These are phyloP conservation scores for Claviceps humidiphila DNA, from an alignment of 2,329 filamentous ascomycete species.

Conservation along the genomic window DNA sequence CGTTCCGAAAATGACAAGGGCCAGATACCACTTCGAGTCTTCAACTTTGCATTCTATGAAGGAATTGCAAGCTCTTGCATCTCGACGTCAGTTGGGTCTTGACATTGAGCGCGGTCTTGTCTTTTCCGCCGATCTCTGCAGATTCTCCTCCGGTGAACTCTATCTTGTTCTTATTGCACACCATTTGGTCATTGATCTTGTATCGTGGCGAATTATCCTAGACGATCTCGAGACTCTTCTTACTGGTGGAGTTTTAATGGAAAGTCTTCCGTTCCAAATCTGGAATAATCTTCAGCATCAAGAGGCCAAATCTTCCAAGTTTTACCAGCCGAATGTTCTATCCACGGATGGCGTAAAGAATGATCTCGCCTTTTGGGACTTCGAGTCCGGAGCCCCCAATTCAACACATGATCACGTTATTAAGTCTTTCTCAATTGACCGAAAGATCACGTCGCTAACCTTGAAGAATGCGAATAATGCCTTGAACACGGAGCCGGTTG, in stretches of 20 bases:
- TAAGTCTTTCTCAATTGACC: slow-evolving; percentile 1
- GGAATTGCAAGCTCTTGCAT: not conserved
- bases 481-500: slow-evolving; percentile 14
- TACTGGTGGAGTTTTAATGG: slow-evolving; percentile 5
- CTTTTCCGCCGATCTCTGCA: slow-evolving; percentile 4
- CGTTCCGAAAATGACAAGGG: not conserved
- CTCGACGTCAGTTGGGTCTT: not conserved
- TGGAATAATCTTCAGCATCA: slow-evolving; percentile 23
- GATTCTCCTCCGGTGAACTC: slow-evolving; percentile 8
- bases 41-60: not conserved
- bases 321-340: not conserved
- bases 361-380: slow-evolving; percentile 2
- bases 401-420: slow-evolving; percentile 2
- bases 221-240: slow-evolving; percentile 29
- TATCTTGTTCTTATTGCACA: slow-evolving; percentile 20
- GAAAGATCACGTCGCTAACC: slow-evolving; percentile 2
- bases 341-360: not conserved
- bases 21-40: slow-evolving; percentile 1
- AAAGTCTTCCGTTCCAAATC: slow-evolving; percentile 8
- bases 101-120: not conserved
- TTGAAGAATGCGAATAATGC: slow-evolving; percentile 9
- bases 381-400: not conserved
- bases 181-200: slow-evolving; percentile 28
- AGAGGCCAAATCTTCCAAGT: slow-evolving; percentile 9
- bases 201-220: slow-evolving; percentile 31